Percentiles rank a stretch among this genome's conserved stretches.
phyloP scores from a whole-genome alignment of 2,329 filamentous ascomycete species.

The Gaeumannomyces sp. region DNA sequence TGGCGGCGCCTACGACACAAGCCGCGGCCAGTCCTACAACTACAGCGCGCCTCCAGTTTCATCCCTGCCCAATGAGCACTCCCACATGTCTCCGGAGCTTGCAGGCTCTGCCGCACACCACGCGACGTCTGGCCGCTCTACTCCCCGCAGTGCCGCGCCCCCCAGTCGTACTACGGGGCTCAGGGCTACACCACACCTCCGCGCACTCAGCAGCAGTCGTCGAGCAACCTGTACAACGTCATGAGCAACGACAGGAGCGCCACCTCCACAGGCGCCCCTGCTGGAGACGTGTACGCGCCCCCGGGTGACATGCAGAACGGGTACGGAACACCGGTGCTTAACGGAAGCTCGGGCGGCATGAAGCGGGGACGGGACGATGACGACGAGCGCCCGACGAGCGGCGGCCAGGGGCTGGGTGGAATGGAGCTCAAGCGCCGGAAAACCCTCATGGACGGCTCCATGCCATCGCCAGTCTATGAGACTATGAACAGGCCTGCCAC shows the following conservation, averaged over 20 bases:
- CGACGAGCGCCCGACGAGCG: slow-evolving; percentile 30
- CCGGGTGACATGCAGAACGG: slow-evolving; percentile 58
- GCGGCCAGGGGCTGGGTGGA: slow-evolving; percentile 12
- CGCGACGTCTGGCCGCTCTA: slow-evolving; percentile 75
- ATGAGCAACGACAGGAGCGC: slow-evolving; percentile 71
- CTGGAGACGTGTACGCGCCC: slow-evolving; percentile 65
- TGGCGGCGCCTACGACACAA: slow-evolving; percentile 66
- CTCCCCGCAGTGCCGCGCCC: slow-evolving; percentile 71
- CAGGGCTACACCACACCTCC: slow-evolving; percentile 75
- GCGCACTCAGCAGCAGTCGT: slow-evolving; percentile 54
- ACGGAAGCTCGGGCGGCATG: slow-evolving; percentile 45
- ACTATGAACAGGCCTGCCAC: slow-evolving; percentile 20
- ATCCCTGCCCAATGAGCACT: slow-evolving; percentile 62
- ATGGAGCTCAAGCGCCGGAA: slow-evolving; percentile 31
- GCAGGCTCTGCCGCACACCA: slow-evolving; percentile 74
- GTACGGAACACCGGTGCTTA: slow-evolving; percentile 59
- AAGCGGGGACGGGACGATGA: slow-evolving; percentile 40
- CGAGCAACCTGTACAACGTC: slow-evolving; percentile 82
- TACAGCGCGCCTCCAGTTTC: slow-evolving; percentile 66
- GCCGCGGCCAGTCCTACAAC: slow-evolving; percentile 63
- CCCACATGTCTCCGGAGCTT: slow-evolving; percentile 76
- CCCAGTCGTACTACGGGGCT: slow-evolving; percentile 67
- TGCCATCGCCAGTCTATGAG: slow-evolving; percentile 27
- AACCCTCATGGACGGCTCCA: slow-evolving; percentile 25
- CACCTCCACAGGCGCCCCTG: slow-evolving; percentile 54